phyloP scores from a whole-genome alignment of 163 green algal species.

The Volvox carteri region DNA sequence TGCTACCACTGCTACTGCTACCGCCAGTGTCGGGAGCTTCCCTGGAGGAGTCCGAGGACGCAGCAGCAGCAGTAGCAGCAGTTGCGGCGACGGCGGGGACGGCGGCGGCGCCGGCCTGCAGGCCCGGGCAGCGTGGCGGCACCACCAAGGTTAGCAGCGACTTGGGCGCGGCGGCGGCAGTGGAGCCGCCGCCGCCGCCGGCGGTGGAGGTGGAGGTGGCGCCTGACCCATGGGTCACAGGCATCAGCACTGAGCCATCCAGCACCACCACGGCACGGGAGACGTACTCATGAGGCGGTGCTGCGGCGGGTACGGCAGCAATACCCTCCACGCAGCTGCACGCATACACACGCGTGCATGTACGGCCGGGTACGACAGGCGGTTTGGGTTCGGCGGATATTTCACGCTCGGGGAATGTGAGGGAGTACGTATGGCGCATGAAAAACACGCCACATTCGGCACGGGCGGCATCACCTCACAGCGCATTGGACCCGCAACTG shows the following conservation, averaged over 20 bases:
- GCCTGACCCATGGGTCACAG: neutral
- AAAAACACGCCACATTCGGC: no score
- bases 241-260: conserved; percentile 19
- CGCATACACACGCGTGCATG: neutral
- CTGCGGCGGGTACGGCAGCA: neutral
- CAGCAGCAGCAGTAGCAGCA: no score
- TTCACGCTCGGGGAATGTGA: no score
- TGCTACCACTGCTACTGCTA: neutral
- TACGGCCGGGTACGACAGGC: no score
- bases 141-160: conserved; percentile 41
- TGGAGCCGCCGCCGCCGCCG: neutral
- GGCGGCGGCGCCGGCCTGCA: neutral
- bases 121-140: conserved; percentile 14
- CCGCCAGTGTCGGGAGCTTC: no score
- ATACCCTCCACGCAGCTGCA: conserved; percentile 5
- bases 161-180: neutral
- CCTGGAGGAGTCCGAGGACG: no score
- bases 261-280: conserved; percentile 44
- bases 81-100: neutral
- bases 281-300: neutral
- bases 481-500: no score
- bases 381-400: no score
- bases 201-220: neutral
- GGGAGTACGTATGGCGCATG: no score
- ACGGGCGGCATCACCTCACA: no score